Percentiles rank a stretch among this genome's conserved stretches.
These are phyloP conservation scores for Diaporthe sp. DNA, from an alignment of 2,329 filamentous ascomycete genomes.

Conservation along the genomic window DNA sequence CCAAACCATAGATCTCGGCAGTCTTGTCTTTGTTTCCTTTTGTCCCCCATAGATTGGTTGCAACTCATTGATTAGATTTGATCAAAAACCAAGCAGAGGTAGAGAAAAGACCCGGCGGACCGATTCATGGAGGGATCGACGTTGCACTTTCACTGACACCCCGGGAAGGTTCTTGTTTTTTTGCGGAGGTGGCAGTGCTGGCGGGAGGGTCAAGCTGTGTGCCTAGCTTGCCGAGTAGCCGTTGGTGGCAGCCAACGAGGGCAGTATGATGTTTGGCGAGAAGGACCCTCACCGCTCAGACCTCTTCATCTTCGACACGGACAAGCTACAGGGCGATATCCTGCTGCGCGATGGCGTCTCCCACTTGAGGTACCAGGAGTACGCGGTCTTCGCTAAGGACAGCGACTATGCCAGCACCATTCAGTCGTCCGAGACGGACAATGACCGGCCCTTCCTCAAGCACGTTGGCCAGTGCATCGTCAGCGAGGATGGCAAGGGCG, in stretches of 20 bases:
- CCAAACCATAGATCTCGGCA: background rate
- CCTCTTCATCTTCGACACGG: conserved; percentile 54
- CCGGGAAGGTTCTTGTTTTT: conserved; percentile 1
- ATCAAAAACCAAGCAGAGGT: background rate
- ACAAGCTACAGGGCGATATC: conserved; percentile 49
- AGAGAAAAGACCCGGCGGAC: background rate
- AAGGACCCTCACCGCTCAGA: conserved; percentile 44
- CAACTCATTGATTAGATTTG: conserved; percentile 8
- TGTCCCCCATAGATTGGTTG: conserved; percentile 1
- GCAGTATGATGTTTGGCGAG: conserved; percentile 21
- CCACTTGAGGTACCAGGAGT: conserved; percentile 54
- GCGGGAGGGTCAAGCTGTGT: conserved; percentile 3
- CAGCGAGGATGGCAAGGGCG: conserved; percentile 49
- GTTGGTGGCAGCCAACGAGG: conserved; percentile 5
- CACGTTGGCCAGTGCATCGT: conserved; percentile 51
- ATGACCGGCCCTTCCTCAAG: conserved; percentile 34
- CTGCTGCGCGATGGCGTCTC: conserved; percentile 49
- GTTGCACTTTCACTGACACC: conserved; percentile 8
- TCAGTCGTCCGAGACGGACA: conserved; percentile 39
- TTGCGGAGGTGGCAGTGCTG: conserved; percentile 35
- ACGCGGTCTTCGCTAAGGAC: conserved; percentile 49
- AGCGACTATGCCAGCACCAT: conserved; percentile 41
- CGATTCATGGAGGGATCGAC: conserved; percentile 23
- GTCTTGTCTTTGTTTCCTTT: background rate
- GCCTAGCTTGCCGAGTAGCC: conserved; percentile 15